These are phyloP conservation scores for Citrus unshiu DNA, from an alignment of 345 rosid species.

Conservation along the genomic window DNA sequence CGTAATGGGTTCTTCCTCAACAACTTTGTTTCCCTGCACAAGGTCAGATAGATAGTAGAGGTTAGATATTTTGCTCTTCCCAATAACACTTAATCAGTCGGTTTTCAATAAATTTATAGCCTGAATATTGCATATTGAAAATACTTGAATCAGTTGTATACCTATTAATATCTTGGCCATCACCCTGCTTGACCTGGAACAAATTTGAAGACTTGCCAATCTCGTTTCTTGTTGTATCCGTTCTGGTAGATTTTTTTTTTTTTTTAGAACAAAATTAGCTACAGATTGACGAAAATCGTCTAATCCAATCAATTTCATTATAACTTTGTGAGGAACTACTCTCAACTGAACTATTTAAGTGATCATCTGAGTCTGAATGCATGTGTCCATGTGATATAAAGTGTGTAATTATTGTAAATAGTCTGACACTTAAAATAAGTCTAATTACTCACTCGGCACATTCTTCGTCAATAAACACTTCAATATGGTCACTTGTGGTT, in stretches of 20 bases:
- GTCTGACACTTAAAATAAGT: not conserved
- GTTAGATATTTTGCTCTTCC: not conserved
- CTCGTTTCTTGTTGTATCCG: constrained; percentile 1
- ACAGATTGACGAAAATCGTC: not conserved
- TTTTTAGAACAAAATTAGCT: not conserved
- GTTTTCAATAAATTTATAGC: not conserved
- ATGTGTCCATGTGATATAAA: not conserved
- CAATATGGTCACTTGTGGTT: constrained; percentile 44
- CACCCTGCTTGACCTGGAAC: constrained; percentile 36
- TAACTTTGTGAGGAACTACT: not conserved
- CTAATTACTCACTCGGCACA: constrained; percentile 50
- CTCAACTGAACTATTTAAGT: not conserved
- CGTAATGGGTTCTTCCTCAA: constrained; percentile 77
- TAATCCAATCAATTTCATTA: not conserved
- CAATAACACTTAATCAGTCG: not conserved
- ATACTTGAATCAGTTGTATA: constrained; percentile 1
- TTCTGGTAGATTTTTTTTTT: constrained; percentile 19
- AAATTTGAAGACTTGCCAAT: constrained; percentile 30
- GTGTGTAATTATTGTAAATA: not conserved
- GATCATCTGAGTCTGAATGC: not conserved
- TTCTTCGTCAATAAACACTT: constrained; percentile 83
- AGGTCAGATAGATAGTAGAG: not conserved
- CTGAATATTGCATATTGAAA: not conserved
- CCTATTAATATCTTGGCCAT: constrained; percentile 43
- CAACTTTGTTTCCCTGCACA: constrained; percentile 69